Percentiles rank a stretch among this genome's conserved stretches.
Conservation (phyloP, 148 eudicot genomes). For the Camellia japonica region DNA sequence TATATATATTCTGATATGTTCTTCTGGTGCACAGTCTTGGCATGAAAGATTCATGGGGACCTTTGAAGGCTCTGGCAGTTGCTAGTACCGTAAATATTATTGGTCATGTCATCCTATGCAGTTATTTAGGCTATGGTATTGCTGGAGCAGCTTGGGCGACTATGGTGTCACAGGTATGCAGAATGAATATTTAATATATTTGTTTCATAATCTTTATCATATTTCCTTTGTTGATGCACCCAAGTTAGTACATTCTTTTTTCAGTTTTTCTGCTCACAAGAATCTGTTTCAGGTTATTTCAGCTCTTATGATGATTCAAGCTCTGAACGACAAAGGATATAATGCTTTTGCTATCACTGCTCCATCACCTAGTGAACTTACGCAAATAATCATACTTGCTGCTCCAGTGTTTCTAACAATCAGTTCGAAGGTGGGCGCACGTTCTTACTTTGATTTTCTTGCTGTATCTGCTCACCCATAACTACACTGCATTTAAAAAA, state of each 20-base stretch:
- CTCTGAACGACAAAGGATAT: slow-evolving; percentile 77
- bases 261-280: background rate
- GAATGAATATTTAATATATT: no score
- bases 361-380: slow-evolving; percentile 59
- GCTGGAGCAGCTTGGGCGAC: slow-evolving; percentile 99
- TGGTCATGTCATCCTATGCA: slow-evolving; percentile 76
- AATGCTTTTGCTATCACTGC: slow-evolving; percentile 58
- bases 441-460: background rate
- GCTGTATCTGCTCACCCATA: background rate
- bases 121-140: slow-evolving; percentile 66
- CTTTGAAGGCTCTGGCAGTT: slow-evolving; percentile 84
- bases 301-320: slow-evolving; percentile 74
- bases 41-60: slow-evolving; percentile 98
- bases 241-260: background rate
- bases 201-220: background rate
- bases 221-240: background rate
- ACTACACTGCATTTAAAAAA: slow-evolving; percentile 15
- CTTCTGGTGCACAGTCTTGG: slow-evolving; percentile 59
- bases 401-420: slow-evolving; percentile 86
- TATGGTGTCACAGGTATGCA: slow-evolving; percentile 70
- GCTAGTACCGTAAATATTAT: slow-evolving; percentile 73
- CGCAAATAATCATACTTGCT: slow-evolving; percentile 63
- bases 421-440: slow-evolving; percentile 67
- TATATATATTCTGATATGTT: background rate
- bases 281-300: slow-evolving; percentile 61